A percentile compares a stretch with the other conserved stretches of the same genome.
phyloP scores from a whole-genome alignment of 2,329 filamentous ascomycete species.

The Aquanectria penicillioides region DNA sequence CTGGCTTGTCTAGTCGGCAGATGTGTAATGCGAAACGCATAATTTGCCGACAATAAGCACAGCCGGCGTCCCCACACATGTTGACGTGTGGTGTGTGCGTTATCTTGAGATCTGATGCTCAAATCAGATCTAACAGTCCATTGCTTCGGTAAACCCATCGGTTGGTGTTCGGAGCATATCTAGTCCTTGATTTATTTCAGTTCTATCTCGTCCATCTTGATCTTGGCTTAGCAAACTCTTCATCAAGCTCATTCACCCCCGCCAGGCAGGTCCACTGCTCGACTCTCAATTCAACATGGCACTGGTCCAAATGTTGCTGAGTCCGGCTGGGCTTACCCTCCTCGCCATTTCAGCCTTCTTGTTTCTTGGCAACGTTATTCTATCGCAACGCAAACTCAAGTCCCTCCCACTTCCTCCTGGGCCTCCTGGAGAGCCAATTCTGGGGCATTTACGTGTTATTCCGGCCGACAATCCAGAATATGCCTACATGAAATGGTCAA shows the following conservation, averaged over 20 bases:
- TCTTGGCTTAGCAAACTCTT: neutral
- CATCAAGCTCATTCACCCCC: neutral
- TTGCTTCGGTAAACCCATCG: neutral
- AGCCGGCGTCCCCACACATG: neutral
- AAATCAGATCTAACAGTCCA: neutral
- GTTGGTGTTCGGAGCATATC: neutral
- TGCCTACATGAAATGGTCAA: slow-evolving; percentile 43
- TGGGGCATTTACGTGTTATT: slow-evolving; percentile 56
- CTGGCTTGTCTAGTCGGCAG: too few relatives aligned
- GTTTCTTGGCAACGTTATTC: neutral
- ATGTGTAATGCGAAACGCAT: slow-evolving; percentile 10
- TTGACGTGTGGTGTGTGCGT: neutral
- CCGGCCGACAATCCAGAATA: slow-evolving; percentile 47
- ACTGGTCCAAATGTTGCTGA: slow-evolving; percentile 1
- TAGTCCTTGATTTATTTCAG: neutral
- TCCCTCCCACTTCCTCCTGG: slow-evolving; percentile 45
- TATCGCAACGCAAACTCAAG: neutral
- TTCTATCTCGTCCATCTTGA: neutral
- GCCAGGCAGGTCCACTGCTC: too few relatives aligned
- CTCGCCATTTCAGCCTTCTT: slow-evolving; percentile 1
- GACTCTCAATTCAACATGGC: slow-evolving; percentile 1
- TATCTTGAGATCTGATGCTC: neutral
- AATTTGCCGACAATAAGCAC: slow-evolving; percentile 1
- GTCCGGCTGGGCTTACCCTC: slow-evolving; percentile 11
- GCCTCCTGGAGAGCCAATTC: slow-evolving; percentile 49